Conservation (phyloP, 805 yeast genomes). For the Priceomyces haplophilus region DNA sequence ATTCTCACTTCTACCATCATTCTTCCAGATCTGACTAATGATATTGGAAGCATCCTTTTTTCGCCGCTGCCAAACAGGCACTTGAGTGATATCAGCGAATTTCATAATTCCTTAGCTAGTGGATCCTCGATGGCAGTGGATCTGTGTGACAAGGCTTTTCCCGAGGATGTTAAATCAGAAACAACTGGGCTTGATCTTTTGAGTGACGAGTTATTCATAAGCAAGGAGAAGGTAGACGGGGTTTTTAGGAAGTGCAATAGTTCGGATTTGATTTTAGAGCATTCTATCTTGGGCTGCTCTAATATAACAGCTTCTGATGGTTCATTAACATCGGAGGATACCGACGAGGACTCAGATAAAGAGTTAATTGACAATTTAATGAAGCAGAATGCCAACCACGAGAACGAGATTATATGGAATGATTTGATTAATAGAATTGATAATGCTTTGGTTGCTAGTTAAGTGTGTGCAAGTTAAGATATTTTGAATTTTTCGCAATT, state of each 20-base stretch:
- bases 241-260: background rate
- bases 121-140: background rate
- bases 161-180: background rate
- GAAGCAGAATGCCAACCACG: background rate
- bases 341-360: conserved; percentile 18
- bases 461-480: background rate
- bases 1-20: conserved; percentile 33
- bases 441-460: conserved; percentile 7
- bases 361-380: conserved; percentile 18
- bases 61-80: background rate
- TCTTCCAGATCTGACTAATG: conserved; percentile 7
- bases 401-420: conserved; percentile 5
- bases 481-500: background rate
- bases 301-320: background rate
- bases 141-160: background rate
- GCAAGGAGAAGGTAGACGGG: background rate
- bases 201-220: background rate
- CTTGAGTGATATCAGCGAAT: background rate
- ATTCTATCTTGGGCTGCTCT: no score
- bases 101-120: background rate
- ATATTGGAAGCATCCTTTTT: background rate
- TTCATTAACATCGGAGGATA: background rate
- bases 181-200: background rate
- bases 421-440: conserved; percentile 17
- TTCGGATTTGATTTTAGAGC: no score